phyloP scores from a whole-genome alignment of 1,284 basidiomycete species.

The Phlebopus sp. region DNA sequence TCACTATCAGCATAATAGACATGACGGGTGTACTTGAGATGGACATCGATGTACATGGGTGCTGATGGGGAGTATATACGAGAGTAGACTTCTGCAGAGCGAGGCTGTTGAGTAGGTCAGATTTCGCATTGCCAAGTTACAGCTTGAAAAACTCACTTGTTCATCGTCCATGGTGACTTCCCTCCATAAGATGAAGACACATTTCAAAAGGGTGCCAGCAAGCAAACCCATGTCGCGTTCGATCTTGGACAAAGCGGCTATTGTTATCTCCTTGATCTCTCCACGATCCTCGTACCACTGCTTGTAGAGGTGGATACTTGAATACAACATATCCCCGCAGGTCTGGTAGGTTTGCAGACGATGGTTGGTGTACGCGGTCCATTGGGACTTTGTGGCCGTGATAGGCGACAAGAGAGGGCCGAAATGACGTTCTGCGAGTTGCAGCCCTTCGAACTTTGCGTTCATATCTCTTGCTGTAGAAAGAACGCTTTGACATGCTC shows the following conservation, averaged over 20 bases:
- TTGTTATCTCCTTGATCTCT: conserved; percentile 2
- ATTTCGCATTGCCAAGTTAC: neutral
- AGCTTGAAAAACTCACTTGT: neutral
- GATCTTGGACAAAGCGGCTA: conserved; percentile 3
- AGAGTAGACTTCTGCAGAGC: conserved; percentile 6
- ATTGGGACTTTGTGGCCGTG: conserved; percentile 5
- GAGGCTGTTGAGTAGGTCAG: conserved; percentile 8
- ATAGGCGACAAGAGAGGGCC: conserved; percentile 11
- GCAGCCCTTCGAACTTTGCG: conserved; percentile 4
- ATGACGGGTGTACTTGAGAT: conserved; percentile 13
- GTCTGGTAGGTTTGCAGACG: conserved; percentile 3
- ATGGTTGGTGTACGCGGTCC: conserved; percentile 10
- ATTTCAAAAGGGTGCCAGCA: conserved; percentile 10
- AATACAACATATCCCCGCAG: neutral
- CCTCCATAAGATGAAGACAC: conserved; percentile 5
- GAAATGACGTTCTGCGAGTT: conserved; percentile 11
- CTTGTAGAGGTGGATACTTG: no score
- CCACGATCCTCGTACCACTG: no score
- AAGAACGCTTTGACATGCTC: no score
- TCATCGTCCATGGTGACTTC: conserved; percentile 1
- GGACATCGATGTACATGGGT: conserved; percentile 16
- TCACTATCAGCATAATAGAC: conserved; percentile 1
- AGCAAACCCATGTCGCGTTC: conserved; percentile 6
- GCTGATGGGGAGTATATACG: conserved; percentile 11
- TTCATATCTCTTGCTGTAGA: no score